Base-by-base conservation (phyloP, 2,329 filamentous ascomycete species). In the Pyricularia sp. region DNA sequence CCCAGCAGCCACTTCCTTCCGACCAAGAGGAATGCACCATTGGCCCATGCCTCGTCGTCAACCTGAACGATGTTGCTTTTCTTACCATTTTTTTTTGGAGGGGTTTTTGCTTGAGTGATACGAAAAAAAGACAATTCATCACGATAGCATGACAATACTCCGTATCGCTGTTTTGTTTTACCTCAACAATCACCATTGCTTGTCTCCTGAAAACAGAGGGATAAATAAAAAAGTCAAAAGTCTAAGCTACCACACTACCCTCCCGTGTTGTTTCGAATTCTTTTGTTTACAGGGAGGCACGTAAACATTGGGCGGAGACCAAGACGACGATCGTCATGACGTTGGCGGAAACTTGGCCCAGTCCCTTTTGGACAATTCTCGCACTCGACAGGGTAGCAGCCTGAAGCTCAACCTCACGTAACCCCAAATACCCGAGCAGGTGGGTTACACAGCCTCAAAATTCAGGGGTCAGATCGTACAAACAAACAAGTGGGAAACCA, bases 11-110 rank as follows among this genome's bases (percentile, higher is more conserved):
- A 63, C 59, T 28, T 28, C 59, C 23, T 26, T 63, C 59, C 25
- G 59, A 63, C 59, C 59, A 63, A 63, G 59, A 63, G 59, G 59
- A 63, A 30, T 63, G 59, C 59, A 63, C 59, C 10, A 28, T 63
- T 28, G 9, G 59, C 59, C 59, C 59, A 63, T 63, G 59, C 59
- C 59, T 63, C 59, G 14, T 28, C 59, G 25, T 50, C 17, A 50
- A 50, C 42, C 42, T 50, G 20, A 17, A 17, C 42, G 4, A 50
- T 50, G 42, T 50, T 28, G 14, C 59, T 63, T 26, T 28, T 28
- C 20, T 63, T 63, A 36, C 6, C 28, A 14, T 23, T 63, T 30
- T 63, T 14, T 28, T 28, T 28, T 63, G 59, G 59, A 26, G 26
- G 25, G 25, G 25, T 61, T 26, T 59, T 12, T 63, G 25, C 23